Evolutionary conservation across 306 rosid species (phyloP), one percentile per base, ranked within the genome.

Genomic region (Corylus avellana): DNA sequence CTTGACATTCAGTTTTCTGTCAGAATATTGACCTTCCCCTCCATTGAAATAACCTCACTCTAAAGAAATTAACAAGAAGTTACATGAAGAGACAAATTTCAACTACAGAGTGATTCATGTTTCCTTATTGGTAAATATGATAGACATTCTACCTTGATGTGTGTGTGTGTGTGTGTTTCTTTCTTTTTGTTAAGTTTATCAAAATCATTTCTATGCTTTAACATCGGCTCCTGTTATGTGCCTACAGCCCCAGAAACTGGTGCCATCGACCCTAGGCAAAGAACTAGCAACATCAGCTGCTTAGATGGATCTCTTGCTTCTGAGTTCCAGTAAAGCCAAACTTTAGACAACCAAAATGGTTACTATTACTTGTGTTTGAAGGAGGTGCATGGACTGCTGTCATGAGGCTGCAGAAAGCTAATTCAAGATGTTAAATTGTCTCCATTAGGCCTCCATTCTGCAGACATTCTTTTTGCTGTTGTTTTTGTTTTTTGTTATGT

Each of bases 191-290:
- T 22, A 46, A 25, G 17, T 70, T 9, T 70, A 5, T 12, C n/a
- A 8, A 39, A 39, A 32, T 66, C 10, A 66, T 66, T 3, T 39
- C 17, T 66, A 39, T 66, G 7, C 27, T 13, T 71, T 32, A 32
- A 12, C 20, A 32, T 77, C 49, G 59, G 61, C 48, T 62, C 22
- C 35, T 32, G 35, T 63, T 35, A 0, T 78, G 78, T 79, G 91
- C 84, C 78, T 18, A 17, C 88, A 88, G 67, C 97, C 98, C 56
- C 94, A 85, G 55, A 72, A 85, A 77, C 86, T 79, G n/a, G 86
- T 80, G 82, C 79, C 78, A 18, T 80, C 75, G 18, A 17, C 48
- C 81, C 74, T 83, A 63, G 78, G 74, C 37, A 88, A 88, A 75
- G 90, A 85, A 79, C 90, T 87, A 75, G 74, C 77, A 50, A 70